These are phyloP conservation scores for Phytophthora quininea DNA, from an alignment of 352 stramenopile genomes.

Conservation along the genomic window DNA sequence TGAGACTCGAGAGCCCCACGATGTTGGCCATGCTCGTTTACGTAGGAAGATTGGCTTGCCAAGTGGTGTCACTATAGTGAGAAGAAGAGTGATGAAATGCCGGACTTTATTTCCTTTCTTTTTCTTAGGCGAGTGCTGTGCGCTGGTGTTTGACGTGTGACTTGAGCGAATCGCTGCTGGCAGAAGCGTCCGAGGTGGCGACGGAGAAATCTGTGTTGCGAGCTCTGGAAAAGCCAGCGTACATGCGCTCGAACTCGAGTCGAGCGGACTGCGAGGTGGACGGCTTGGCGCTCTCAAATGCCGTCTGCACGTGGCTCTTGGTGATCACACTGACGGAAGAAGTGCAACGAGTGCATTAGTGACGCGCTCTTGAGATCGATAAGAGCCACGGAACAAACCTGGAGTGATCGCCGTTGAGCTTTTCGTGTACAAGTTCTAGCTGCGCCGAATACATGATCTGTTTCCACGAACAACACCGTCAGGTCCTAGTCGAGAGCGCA, in stretches of 20 bases:
- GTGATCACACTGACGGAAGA: conserved; percentile 46
- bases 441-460: conserved; percentile 94
- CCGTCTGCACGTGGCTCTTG: conserved; percentile 60
- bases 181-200: conserved; percentile 51
- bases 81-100: background rate
- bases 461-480: background rate
- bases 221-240: conserved; percentile 68
- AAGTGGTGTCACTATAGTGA: background rate
- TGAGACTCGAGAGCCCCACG: conserved; percentile 79
- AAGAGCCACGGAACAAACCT: conserved; percentile 44
- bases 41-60: background rate
- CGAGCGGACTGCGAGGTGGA: conserved; percentile 68
- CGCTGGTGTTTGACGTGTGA: conserved; percentile 67
- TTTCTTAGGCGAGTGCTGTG: conserved; percentile 57
- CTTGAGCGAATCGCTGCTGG: conserved; percentile 56
- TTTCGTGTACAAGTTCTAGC: conserved; percentile 92
- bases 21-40: conserved; percentile 71
- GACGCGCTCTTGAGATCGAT: background rate
- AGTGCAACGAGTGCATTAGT: no score
- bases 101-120: no score
- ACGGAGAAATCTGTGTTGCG: conserved; percentile 75
- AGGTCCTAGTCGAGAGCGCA: background rate
- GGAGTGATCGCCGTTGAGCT: conserved; percentile 62
- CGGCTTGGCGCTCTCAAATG: conserved; percentile 71
- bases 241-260: conserved; percentile 75